Evolutionary conservation across 202 grass and related monocot species (phyloP), one percentile per base, ranked within the genome.

Genomic region (Eragrostis tef): DNA sequence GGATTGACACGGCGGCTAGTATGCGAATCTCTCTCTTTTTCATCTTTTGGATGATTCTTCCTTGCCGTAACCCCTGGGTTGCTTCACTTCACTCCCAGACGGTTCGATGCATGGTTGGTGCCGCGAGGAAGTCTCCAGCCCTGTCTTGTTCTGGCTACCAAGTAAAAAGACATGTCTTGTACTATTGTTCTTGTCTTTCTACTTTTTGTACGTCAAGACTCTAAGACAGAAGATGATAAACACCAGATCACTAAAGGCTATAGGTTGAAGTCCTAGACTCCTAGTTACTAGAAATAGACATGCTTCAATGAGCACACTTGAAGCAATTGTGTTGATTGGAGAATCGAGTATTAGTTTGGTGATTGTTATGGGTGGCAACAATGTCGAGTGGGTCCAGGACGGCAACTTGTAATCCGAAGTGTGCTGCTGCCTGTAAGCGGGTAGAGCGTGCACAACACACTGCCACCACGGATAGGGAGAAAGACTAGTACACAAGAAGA

Each of bases 11-110:
- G 24, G 19, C 17, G 11, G 67, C 24, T 25, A 24, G 14, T 51
- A 19, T 36, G 2, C 26, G 13, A 71, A 73, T 14, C 9, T 78
- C 31, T 65, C 26, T 49, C 25, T 78, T 19, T 65, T 65, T 60
- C 17, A 51, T 49, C 25, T 78, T 19, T 65, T 65, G 75, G 26
- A 51, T 45, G 45, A 36, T 78, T 49, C 75, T 64, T 64, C 25
- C 27, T 19, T 51, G 75, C 25, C 9, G 20, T 29, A 13, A 41
- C 22, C 26, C 17, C 49, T 51, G 17, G 11, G 42, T 50, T 82
- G 3, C 73, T 80, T 21, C 9, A 9, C 50, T 31, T 31, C 29
- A 31, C 29, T 70, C 25, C 26, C 13, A 64, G 36, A 49, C 15
- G 39, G 25, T 24, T 52, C 25, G 13, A 19, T 36, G 34, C 1